Conservation (phyloP, 2,329 filamentous ascomycete genomes). For the Cryphonectria japonica region DNA sequence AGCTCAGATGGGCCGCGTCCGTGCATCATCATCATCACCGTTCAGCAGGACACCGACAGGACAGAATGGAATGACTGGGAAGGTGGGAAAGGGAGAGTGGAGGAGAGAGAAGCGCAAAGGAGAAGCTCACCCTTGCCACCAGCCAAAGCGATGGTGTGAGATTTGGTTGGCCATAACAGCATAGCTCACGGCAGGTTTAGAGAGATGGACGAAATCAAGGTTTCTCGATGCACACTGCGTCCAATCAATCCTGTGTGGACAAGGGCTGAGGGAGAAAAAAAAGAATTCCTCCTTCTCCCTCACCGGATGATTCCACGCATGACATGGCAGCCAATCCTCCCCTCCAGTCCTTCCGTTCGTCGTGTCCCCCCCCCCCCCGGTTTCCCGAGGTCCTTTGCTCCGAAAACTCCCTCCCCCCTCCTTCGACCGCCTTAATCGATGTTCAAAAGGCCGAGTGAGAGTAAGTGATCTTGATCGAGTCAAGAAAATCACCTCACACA, state of each 20-base stretch:
- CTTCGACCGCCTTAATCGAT: no score
- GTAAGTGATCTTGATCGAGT: neutral
- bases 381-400: neutral
- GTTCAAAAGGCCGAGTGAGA: neutral
- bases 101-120: neutral
- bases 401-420: neutral
- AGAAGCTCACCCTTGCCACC: neutral
- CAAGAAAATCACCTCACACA: neutral
- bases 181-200: no score
- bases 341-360: no score
- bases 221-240: neutral
- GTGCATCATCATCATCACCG: neutral
- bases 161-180: neutral
- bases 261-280: neutral
- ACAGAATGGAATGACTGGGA: neutral
- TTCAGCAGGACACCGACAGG: neutral
- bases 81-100: no score
- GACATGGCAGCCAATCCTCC: no score
- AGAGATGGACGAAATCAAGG: no score
- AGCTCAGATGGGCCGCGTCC: neutral
- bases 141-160: neutral
- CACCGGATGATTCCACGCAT: no score
- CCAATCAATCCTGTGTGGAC: no score
- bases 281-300: neutral
- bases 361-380: no score